phyloP scores from a whole-genome alignment of 495 filamentous ascomycete genomes.

The Pseudoneurospora amorphoporcata region DNA sequence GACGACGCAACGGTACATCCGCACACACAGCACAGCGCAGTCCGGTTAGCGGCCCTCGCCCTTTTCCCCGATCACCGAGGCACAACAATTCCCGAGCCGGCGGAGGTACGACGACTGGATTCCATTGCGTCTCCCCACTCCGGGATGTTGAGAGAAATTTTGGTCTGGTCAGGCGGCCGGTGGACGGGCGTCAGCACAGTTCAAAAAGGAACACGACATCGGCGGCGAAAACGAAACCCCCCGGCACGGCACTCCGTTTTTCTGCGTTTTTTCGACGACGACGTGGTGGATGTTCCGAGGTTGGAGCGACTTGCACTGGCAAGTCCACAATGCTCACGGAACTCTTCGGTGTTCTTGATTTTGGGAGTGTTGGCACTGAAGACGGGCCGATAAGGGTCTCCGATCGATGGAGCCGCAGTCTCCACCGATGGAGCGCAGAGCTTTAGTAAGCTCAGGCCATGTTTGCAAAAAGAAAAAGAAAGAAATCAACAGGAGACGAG shows the following conservation, averaged over 20 bases:
- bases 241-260: background rate
- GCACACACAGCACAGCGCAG: background rate
- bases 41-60: background rate
- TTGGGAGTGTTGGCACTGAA: background rate
- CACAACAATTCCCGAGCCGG: background rate
- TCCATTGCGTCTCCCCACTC: background rate
- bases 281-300: background rate
- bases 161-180: background rate
- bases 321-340: background rate
- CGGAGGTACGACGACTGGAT: background rate
- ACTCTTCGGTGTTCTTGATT: background rate
- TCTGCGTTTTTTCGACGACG: background rate
- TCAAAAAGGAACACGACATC: background rate
- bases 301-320: background rate
- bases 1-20: background rate
- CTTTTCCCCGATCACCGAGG: background rate
- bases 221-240: background rate
- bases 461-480: background rate
- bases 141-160: background rate
- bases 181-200: background rate
- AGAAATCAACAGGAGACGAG: background rate
- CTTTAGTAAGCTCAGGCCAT: background rate
- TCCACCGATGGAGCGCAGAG: background rate
- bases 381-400: background rate
- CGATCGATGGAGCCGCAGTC: background rate